Percentiles rank a stretch among this genome's conserved stretches.
Conservation (phyloP, 768 basidiomycete species). For the Rhodotorula diobovata region DNA sequence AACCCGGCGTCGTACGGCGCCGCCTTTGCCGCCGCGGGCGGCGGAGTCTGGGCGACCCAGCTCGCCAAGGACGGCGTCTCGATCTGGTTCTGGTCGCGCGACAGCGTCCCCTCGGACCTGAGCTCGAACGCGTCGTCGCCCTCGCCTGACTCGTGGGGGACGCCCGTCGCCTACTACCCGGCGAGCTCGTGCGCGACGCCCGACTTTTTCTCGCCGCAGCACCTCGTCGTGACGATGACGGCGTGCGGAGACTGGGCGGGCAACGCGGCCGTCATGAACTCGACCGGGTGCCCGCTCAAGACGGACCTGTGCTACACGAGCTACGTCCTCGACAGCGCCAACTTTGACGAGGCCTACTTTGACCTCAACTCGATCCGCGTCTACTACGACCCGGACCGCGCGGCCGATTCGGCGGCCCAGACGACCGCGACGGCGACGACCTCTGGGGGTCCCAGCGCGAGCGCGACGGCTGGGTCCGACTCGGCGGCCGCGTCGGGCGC, state of each 20-base stretch:
- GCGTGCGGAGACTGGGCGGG: slow-evolving; percentile 37
- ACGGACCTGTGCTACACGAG: slow-evolving; percentile 55
- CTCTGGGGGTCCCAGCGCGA: background rate
- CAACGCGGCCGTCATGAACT: slow-evolving; percentile 53
- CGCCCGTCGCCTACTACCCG: slow-evolving; percentile 63
- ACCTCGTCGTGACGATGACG: slow-evolving; percentile 39
- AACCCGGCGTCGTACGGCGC: slow-evolving; percentile 49
- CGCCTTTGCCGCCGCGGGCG: slow-evolving; percentile 51
- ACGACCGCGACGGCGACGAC: background rate
- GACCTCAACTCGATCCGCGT: slow-evolving; percentile 65
- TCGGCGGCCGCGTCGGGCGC: background rate
- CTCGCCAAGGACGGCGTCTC: slow-evolving; percentile 51
- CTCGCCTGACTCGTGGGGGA: slow-evolving; percentile 49
- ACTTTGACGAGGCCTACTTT: slow-evolving; percentile 66
- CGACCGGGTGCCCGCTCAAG: slow-evolving; percentile 57
- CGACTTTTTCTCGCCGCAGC: slow-evolving; percentile 46
- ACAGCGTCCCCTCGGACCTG: slow-evolving; percentile 9
- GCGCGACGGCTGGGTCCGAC: background rate
- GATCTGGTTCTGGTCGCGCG: slow-evolving; percentile 59
- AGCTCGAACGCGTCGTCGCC: slow-evolving; percentile 44
- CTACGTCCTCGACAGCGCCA: slow-evolving; percentile 57
- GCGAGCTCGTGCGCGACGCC: slow-evolving; percentile 42
- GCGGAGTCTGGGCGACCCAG: slow-evolving; percentile 54
- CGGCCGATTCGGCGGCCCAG: background rate
- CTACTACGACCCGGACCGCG: slow-evolving; percentile 40